Percentiles rank a stretch among this genome's conserved stretches.
Evolutionary conservation across 2,329 filamentous ascomycete genomes (phyloP).

Genomic region (Penicillium sp.): DNA sequence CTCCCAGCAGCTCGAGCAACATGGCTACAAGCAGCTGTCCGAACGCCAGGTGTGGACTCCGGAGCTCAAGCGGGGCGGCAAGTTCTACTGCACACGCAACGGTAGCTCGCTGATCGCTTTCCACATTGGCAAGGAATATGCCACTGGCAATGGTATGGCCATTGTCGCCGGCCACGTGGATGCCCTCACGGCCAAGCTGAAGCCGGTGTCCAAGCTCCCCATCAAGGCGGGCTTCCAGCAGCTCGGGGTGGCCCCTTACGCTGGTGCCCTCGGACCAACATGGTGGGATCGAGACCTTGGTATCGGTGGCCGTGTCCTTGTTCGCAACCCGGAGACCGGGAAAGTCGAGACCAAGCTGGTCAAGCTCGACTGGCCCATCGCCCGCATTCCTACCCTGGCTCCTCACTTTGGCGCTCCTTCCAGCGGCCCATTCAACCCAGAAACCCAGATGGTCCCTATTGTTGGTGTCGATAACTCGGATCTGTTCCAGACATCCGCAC

Average conservation of each 20-base stretch:
- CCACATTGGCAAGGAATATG: conserved; percentile 73
- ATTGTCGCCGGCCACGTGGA: conserved; percentile 93
- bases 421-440: conserved; percentile 68
- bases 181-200: conserved; percentile 82
- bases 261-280: conserved; percentile 78
- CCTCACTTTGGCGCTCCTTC: conserved; percentile 83
- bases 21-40: conserved; percentile 72
- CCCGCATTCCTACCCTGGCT: conserved; percentile 84
- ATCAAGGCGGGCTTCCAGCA: conserved; percentile 82
- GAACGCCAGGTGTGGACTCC: conserved; percentile 74
- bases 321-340: conserved; percentile 67
- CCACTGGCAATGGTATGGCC: conserved; percentile 78
- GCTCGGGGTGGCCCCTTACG: conserved; percentile 89
- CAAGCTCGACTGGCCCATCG: conserved; percentile 92
- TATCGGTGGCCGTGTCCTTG: conserved; percentile 83
- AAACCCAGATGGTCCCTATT: conserved; percentile 92
- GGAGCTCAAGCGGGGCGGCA: conserved; percentile 72
- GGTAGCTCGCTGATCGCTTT: conserved; percentile 84
- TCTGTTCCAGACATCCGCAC: conserved; percentile 35
- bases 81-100: conserved; percentile 86
- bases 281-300: conserved; percentile 98
- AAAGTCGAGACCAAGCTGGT: conserved; percentile 81
- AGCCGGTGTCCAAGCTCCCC: conserved; percentile 84
- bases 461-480: conserved; percentile 80
- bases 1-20: conserved; percentile 64